A percentile compares a stretch with the other conserved stretches of the same genome.
Evolutionary conservation across 1,284 basidiomycete genomes (phyloP).

Genomic region (Fomes fomentarius): DNA sequence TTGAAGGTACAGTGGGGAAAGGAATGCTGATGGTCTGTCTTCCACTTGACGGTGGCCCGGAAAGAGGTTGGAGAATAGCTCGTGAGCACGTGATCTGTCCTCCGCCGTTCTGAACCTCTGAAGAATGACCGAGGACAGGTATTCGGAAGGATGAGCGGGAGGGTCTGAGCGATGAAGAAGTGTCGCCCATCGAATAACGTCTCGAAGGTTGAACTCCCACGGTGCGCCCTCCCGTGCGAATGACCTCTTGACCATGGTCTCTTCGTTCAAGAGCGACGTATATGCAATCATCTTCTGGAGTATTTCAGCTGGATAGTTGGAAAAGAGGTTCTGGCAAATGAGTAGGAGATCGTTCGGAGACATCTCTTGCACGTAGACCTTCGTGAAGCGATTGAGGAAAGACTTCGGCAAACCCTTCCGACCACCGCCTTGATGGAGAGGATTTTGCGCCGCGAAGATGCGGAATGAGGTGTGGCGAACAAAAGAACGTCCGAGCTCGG

Average conservation of each 20-base stretch:
- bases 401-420: slow-evolving; percentile 98
- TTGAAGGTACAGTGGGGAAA: slow-evolving; percentile 61
- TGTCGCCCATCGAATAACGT: slow-evolving; percentile 90
- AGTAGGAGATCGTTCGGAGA: slow-evolving; percentile 78
- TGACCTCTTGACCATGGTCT: slow-evolving; percentile 65
- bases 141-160: slow-evolving; percentile 61
- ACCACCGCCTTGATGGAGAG: slow-evolving; percentile 94
- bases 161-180: slow-evolving; percentile 47
- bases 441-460: slow-evolving; percentile 98
- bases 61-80: slow-evolving; percentile 71
- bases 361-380: slow-evolving; percentile 93
- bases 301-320: slow-evolving; percentile 54
- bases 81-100: slow-evolving; percentile 67
- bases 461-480: slow-evolving; percentile 89
- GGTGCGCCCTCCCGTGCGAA: slow-evolving; percentile 90
- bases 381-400: slow-evolving; percentile 97
- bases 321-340: slow-evolving; percentile 82
- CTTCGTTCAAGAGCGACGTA: slow-evolving; percentile 76
- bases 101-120: slow-evolving; percentile 80
- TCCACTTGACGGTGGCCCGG: slow-evolving; percentile 34
- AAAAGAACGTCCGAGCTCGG: slow-evolving; percentile 93
- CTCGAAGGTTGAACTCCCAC: slow-evolving; percentile 99
- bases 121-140: slow-evolving; percentile 78
- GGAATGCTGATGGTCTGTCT: slow-evolving; percentile 42
- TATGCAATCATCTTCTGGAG: slow-evolving; percentile 85